Evolutionary conservation across 768 basidiomycete genomes (phyloP), one percentile per base, ranked within the genome.

Genomic region (Boletellus ananas): DNA sequence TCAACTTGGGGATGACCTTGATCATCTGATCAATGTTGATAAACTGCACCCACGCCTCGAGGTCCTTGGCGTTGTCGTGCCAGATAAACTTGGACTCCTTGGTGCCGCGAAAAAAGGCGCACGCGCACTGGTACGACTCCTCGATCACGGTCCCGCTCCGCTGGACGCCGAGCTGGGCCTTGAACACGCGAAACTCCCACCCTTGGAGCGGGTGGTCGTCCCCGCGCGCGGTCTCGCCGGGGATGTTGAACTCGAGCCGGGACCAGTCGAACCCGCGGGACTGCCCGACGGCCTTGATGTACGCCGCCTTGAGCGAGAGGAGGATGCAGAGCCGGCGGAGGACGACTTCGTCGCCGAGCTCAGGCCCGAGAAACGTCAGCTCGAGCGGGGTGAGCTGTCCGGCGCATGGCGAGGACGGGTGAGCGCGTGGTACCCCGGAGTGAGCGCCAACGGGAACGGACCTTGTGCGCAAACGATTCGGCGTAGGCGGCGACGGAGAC

Each of bases 101-200:
- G 6, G 76, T 78, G 10, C 85, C 85, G 25, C 88, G 74, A 71
- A 84, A 90, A 66, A 87, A 89, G 2, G 87, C 88, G 40, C 79
- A 79, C 4, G 83, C 85, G 62, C 88, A 90, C 62, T 87, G 83
- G 59, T 90, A 90, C 39, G 74, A 68, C 66, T 90, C 86, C 54
- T 82, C 76, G 36, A 87, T 70, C 17, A 66, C 61, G 23, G 74
- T 58, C 13, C 78, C 77, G 31, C 73, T 68, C 8, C 84, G 76
- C 12, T 80, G 79, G 3, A 90, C 83, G 14, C 85, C 87, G 14
- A 91, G 76, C 47, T 80, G 79, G 13, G 85, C 80, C 49, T 77
- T 78, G 77, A 87, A 93, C 36, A 92, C 72, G 8, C 90, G 79
- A 68, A 93, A 91, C 64, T 93, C 90, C 90, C 90, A 93, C 0